Conservation (phyloP, 2,329 filamentous ascomycete species). For the Ascochyta koolunga region DNA sequence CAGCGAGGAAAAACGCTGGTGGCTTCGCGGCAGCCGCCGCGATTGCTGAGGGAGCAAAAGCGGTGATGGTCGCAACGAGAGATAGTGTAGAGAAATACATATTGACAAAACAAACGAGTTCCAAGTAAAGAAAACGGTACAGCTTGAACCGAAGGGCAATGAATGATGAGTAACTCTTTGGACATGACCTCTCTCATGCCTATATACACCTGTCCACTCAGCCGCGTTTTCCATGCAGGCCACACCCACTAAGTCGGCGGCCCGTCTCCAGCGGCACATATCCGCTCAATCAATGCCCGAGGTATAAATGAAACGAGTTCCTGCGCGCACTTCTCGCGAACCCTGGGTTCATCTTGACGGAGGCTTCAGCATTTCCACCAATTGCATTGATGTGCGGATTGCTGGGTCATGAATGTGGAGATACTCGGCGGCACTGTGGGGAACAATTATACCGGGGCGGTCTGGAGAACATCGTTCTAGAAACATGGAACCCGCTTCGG, state of each 20-base stretch:
- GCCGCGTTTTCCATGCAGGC: not conserved
- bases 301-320: constrained; percentile 3
- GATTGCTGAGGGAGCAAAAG: not conserved
- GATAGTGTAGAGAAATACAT: constrained; percentile 11
- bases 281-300: constrained; percentile 11
- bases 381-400: not conserved
- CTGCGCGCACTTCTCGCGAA: not conserved
- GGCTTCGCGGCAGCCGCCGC: constrained; percentile 16
- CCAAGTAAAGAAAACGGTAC: not conserved
- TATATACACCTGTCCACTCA: not conserved
- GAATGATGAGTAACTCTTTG: too few relatives aligned
- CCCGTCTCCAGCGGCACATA: not conserved
- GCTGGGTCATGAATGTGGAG: constrained; percentile 4
- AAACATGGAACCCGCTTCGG: not conserved
- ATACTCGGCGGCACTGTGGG: constrained; percentile 12
- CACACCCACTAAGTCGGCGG: not conserved
- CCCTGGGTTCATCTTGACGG: too few relatives aligned
- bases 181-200: not conserved
- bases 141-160: not conserved
- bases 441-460: constrained; percentile 6
- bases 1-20: constrained; percentile 42
- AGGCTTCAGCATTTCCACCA: constrained; percentile 16
- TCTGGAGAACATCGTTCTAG: not conserved
- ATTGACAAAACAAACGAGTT: not conserved
- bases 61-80: constrained; percentile 6